Evolutionary conservation across 306 rosid species (phyloP), one percentile per base, ranked within the genome.

Genomic region (Fragaria iinumae): DNA sequence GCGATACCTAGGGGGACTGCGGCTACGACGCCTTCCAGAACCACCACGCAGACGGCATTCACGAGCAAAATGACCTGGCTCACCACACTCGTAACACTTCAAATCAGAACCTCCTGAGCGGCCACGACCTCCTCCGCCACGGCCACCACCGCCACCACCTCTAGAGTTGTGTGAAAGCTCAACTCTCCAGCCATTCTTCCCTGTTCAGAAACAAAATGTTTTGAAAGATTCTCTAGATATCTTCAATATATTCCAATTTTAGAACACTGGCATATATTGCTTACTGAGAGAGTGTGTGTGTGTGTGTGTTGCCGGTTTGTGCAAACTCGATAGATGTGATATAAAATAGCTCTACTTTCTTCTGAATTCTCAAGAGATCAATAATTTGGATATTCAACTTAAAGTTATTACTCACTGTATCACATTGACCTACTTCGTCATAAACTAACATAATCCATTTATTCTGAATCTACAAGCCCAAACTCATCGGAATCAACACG

Each of bases 51-150:
- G 18, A 74, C 96, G 97, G 29, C 98, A 95, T 78, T 95, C 98
- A 43, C 98, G 97, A 59, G 98, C 98, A 88, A 95, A 95, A 74
- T 95, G 98, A 56, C 98, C 98, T 57, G 98, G 93, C 81, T 95
- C 98, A 84, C 98, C 98, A 82, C 98, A 95, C 86, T 95, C 98
- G 0, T 95, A 95, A 74, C 99, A 95, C 77, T 95, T 95, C 91
- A 95, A 78, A 86, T 92, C 99, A 83, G 99, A 95, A 74, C 99
- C 97, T 2, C 99, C 97, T 50, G 91, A 84, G 2, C 99, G 93
- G 50, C 99, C 97, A 70, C 96, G 87, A 2, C 97, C 97, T 0
- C 93, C 96, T 60, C 95, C 96, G 25, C 95, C 90, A n/a, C 87
- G 77, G 12, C 96, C 85, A 12, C 91, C 88, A 36, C 90, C 87